Conservation (phyloP, 176 grass and related monocot genomes). For the Chrysopogon serrulatus region DNA sequence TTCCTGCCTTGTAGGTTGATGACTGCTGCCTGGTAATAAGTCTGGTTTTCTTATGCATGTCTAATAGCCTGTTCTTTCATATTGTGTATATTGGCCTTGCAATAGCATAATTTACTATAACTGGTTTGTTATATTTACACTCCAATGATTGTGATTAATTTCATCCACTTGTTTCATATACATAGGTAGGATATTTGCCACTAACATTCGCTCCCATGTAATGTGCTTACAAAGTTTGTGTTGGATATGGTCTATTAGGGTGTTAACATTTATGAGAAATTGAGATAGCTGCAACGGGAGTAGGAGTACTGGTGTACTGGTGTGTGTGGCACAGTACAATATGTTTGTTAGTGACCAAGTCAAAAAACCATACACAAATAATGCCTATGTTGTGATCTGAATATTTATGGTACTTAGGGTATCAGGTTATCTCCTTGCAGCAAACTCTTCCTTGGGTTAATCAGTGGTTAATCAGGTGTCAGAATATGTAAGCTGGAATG, state of each 20-base stretch:
- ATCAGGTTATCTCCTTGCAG: not conserved
- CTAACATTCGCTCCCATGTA: not conserved
- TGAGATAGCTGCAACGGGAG: not conserved
- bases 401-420: not conserved
- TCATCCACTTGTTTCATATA: not conserved
- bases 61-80: not conserved
- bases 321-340: not conserved
- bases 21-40: not conserved
- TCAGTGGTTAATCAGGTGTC: not conserved
- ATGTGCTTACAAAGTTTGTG: not conserved
- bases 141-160: not conserved
- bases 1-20: slow-evolving; percentile 12
- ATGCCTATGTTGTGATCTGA: not conserved
- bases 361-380: not conserved
- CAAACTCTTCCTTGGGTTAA: not conserved
- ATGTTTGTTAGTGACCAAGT: not conserved
- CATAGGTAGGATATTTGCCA: not conserved
- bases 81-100: not conserved
- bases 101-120: not conserved
- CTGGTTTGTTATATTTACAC: not conserved
- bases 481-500: not conserved
- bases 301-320: not conserved
- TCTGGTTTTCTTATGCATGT: not conserved
- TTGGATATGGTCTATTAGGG: not conserved
- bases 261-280: not conserved